Percentiles rank a stretch among this genome's conserved stretches.
Conservation (phyloP, 495 filamentous ascomycete species). For the Astrothelium subdiscretum region DNA sequence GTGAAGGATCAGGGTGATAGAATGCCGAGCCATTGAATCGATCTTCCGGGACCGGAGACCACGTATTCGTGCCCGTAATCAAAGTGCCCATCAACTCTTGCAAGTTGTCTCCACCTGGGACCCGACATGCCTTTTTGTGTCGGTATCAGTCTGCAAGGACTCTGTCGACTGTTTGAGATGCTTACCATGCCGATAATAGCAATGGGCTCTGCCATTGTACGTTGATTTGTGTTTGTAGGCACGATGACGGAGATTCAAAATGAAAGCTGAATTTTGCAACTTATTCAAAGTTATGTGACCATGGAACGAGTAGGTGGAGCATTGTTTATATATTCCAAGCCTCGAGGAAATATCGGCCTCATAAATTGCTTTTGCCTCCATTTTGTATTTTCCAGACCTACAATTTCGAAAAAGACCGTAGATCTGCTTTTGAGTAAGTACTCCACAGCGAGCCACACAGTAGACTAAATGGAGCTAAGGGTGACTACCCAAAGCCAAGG, state of each 20-base stretch:
- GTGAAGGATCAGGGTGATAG: conserved; percentile 16
- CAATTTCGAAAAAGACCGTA: no score
- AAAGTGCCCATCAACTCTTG: neutral
- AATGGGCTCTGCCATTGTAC: neutral
- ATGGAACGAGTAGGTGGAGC: no score
- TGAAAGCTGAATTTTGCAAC: no score
- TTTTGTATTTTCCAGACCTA: no score
- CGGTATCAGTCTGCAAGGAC: neutral
- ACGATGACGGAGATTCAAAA: neutral
- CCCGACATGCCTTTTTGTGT: neutral
- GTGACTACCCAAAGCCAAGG: no score
- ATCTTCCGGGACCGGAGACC: neutral
- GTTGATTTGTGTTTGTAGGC: neutral
- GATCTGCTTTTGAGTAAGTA: no score
- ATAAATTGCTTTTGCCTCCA: no score
- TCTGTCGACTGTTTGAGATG: neutral
- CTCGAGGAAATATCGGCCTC: no score
- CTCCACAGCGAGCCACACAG: no score
- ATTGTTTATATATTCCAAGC: no score
- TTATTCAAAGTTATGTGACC: no score
- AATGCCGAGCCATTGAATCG: conserved; percentile 22
- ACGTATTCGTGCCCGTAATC: neutral
- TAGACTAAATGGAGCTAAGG: no score
- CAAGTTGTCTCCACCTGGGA: neutral
- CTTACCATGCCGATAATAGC: conserved; percentile 1